Percentiles rank a stretch among this genome's conserved stretches.
Conservation (phyloP, 768 basidiomycete species). For the Rhodocollybia butyracea region DNA sequence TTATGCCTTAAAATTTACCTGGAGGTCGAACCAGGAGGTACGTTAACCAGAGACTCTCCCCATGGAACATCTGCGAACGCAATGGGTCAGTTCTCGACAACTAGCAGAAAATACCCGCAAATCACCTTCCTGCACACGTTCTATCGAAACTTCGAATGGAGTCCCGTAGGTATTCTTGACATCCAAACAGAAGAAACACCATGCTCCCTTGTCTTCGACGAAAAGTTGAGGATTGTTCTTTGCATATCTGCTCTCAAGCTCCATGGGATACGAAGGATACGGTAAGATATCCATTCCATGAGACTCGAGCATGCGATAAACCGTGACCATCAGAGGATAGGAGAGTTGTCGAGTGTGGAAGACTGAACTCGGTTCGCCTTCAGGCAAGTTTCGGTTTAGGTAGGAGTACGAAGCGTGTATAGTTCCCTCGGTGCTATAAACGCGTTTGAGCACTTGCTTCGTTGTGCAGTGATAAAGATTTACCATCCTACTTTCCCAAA, state of each 20-base stretch:
- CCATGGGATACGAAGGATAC: conserved; percentile 37
- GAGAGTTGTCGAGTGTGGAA: conserved; percentile 88
- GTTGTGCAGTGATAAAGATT: conserved; percentile 21
- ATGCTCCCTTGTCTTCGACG: conserved; percentile 52
- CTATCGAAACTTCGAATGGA: conserved; percentile 86
- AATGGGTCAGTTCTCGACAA: not conserved
- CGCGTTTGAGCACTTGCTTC: conserved; percentile 9
- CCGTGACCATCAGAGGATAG: conserved; percentile 89
- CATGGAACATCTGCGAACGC: conserved; percentile 33
- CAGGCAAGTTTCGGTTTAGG: conserved; percentile 41
- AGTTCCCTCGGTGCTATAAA: conserved; percentile 67
- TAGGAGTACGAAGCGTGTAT: conserved; percentile 84
- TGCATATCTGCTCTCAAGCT: conserved; percentile 14
- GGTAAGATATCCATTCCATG: conserved; percentile 79
- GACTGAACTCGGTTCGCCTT: conserved; percentile 34
- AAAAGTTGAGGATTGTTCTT: conserved; percentile 27
- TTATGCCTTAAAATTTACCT: conserved; percentile 41
- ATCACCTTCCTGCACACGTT: conserved; percentile 62
- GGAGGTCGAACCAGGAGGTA: conserved; percentile 87
- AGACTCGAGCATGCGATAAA: conserved; percentile 93
- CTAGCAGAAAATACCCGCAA: not conserved
- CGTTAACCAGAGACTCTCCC: conserved; percentile 48
- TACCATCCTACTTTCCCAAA: conserved; percentile 93
- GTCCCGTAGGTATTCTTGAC: conserved; percentile 90
- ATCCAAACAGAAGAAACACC: conserved; percentile 88